Evolutionary conservation across 2,329 filamentous ascomycete genomes (phyloP), one percentile per base, ranked within the genome.

Genomic region (Aspergillus brunneoviolaceus): DNA sequence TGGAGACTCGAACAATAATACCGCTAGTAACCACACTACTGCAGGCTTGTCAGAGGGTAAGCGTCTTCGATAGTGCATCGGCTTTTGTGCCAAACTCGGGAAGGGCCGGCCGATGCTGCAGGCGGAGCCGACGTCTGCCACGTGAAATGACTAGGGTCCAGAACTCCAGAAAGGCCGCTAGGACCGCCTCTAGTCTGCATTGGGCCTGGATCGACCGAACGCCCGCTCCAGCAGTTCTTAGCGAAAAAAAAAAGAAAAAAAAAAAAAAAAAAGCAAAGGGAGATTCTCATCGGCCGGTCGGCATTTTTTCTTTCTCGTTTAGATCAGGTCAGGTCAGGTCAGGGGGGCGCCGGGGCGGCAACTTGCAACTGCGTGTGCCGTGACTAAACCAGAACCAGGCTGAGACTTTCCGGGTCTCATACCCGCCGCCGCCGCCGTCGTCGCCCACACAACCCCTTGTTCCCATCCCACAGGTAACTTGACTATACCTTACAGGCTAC

Each of bases 51-150:
- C 60, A 57, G 47, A 23, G 51, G 51, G 49, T 12, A 58, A 49
- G 47, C 56, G 59, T 49, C 57, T 59, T 59, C 52, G 55, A 59
- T 62, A 64, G 60, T 59, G 69, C 64, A 68, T 71, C 69, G 69
- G 69, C 65, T 65, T 67, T 65, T 57, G 60, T 70, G 65, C 69
- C 69, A 68, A 66, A 71, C 65, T 68, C 66, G 67, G 67, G 65
- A 68, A 69, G 66, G 65, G 53, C 66, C 67, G 66, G 67, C 58
- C 59, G 62, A 63, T 65, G 62, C 58, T 60, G 57, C 55, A 56
- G 55, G 65, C 59, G 64, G 63, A 64, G 64, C 59, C 63, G 59
- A 51, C 60, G 63, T 64, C 63, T 64, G 62, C 67, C 67, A 69
- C 67, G 67, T 69, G 67, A 69, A 64, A 61, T 63, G 53, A 58